Percentiles rank a stretch among this genome's conserved stretches.
Evolutionary conservation across 345 rosid species (phyloP).

Genomic region (Combretum micranthum): DNA sequence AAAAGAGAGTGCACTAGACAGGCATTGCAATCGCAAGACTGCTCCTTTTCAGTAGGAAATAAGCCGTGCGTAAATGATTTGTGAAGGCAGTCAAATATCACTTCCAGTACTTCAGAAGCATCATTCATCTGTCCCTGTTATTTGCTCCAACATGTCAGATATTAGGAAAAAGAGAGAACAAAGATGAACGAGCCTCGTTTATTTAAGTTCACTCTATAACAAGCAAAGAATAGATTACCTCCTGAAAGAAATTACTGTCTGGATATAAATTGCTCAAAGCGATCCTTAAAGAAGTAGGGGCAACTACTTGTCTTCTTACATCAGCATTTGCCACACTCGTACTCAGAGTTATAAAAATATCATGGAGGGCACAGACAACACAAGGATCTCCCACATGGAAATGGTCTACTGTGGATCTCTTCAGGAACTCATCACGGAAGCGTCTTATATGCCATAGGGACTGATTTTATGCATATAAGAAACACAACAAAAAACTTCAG

Average conservation of each 20-base stretch:
- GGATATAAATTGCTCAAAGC: constrained; percentile 90
- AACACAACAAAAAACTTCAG: constrained; percentile 7
- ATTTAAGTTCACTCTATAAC: neutral
- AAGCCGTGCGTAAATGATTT: constrained; percentile 57
- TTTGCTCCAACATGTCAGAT: constrained; percentile 15
- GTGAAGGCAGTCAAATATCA: constrained; percentile 89
- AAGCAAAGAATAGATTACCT: constrained; percentile 38
- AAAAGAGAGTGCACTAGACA: constrained; percentile 85
- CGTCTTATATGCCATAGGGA: constrained; percentile 88
- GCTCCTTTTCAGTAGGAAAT: constrained; percentile 52
- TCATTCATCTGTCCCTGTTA: constrained; percentile 97
- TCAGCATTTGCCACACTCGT: constrained; percentile 47
- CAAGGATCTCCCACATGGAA: constrained; percentile 93
- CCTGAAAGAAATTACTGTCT: constrained; percentile 85
- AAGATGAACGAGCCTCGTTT: neutral
- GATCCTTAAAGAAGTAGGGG: constrained; percentile 79
- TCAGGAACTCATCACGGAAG: constrained; percentile 75
- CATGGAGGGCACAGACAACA: constrained; percentile 78
- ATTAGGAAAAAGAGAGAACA: neutral
- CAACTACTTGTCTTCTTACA: constrained; percentile 59
- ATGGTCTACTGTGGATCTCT: constrained; percentile 63
- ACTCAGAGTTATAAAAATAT: constrained; percentile 67
- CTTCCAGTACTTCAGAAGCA: constrained; percentile 93
- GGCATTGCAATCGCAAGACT: constrained; percentile 76
- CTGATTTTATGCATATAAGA: constrained; percentile 32